Evolutionary conservation across 2,329 filamentous ascomycete species (phyloP).

Genomic region (Talaromyces sp.): DNA sequence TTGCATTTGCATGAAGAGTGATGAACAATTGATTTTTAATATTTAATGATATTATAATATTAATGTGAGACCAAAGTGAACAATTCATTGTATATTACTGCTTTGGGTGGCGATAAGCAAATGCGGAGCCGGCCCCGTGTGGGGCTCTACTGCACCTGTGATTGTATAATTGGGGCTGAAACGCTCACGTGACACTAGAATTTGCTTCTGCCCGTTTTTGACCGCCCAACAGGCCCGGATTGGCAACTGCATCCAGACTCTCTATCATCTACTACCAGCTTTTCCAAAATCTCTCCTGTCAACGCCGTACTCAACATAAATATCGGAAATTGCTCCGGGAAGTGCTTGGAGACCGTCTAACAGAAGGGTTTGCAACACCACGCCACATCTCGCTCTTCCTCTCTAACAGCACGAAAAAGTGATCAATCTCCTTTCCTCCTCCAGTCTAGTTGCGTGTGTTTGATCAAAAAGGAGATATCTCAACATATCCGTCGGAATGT

Average conservation of each 20-base stretch:
- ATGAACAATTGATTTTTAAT: neutral
- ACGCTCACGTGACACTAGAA: neutral
- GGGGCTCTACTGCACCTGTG: too few relatives aligned
- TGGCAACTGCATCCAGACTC: neutral
- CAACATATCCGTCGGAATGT: conserved; percentile 48
- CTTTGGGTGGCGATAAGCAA: neutral
- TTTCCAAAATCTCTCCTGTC: neutral
- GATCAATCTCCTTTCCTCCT: conserved; percentile 24
- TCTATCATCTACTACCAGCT: neutral
- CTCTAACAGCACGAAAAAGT: conserved; percentile 29
- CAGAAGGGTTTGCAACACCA: conserved; percentile 23
- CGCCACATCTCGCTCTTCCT: conserved; percentile 17
- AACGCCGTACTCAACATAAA: neutral
- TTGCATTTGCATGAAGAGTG: neutral
- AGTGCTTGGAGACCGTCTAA: neutral
- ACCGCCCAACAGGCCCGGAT: neutral
- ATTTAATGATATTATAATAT: neutral
- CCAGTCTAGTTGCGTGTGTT: conserved; percentile 15
- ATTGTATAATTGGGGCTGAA: too few relatives aligned
- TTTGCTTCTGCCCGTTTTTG: neutral
- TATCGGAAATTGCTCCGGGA: neutral
- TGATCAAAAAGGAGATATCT: conserved; percentile 17
- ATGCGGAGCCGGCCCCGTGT: neutral
- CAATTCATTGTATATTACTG: neutral
- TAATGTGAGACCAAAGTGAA: neutral